These are phyloP conservation scores for Trametes meyenii DNA, from an alignment of 768 basidiomycete species.

Conservation along the genomic window DNA sequence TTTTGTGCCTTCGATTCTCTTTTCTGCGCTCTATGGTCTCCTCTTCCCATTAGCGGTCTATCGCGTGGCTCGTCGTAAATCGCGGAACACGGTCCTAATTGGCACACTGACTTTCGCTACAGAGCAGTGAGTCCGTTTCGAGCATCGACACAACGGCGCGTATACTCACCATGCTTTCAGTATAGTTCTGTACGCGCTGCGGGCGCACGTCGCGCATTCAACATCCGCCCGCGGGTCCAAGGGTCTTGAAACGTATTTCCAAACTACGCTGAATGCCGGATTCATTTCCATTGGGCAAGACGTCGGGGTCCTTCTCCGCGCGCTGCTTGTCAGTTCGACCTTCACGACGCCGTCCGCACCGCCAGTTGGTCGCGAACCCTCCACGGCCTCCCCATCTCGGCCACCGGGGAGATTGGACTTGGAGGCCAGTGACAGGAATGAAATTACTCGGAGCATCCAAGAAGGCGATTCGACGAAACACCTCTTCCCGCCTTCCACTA, in stretches of 20 bases:
- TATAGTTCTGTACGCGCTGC: neutral
- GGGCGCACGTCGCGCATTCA: neutral
- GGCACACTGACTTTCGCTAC: constrained; percentile 21
- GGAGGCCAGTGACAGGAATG: too few species aligned
- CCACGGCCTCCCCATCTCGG: too few species aligned
- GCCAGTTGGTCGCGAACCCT: too few species aligned
- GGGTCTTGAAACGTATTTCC: constrained; percentile 1
- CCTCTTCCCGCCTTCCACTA: too few species aligned
- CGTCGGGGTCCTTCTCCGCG: constrained; percentile 1
- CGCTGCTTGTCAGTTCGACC: constrained; percentile 5
- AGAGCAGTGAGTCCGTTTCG: constrained; percentile 23
- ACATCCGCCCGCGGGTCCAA: neutral
- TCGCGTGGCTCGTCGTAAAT: constrained; percentile 12
- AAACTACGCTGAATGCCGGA: constrained; percentile 1
- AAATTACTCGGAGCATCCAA: too few species aligned
- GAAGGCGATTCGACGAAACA: too few species aligned
- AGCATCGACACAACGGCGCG: neutral
- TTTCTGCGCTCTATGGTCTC: constrained; percentile 24
- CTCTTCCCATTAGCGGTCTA: constrained; percentile 22
- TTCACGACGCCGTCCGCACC: neutral
- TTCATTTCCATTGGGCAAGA: constrained; percentile 11
- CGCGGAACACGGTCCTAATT: constrained; percentile 21
- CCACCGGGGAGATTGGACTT: too few species aligned
- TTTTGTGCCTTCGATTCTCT: constrained; percentile 31
- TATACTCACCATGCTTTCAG: neutral